Conservation (phyloP, 352 stramenopile genomes). For the Globisporangium mamillatum region DNA sequence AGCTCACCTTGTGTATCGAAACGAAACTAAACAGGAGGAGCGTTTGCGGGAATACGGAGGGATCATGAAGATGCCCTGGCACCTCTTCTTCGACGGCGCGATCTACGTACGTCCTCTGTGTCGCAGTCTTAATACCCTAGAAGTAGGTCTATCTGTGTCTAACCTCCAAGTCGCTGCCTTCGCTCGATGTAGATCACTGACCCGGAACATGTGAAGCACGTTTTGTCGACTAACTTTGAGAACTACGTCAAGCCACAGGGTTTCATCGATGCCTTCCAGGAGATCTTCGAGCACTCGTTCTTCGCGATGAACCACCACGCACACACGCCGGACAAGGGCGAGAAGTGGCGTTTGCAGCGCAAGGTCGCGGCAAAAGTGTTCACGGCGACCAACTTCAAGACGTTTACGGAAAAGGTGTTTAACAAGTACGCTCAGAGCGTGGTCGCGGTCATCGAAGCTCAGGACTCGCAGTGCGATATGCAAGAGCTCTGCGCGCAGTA, state of each 20-base stretch:
- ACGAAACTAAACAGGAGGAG: constrained; percentile 30
- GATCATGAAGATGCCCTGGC: constrained; percentile 69
- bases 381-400: constrained; percentile 55
- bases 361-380: constrained; percentile 89
- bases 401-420: constrained; percentile 48
- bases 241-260: constrained; percentile 77
- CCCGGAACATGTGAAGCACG: constrained; percentile 62
- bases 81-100: constrained; percentile 61
- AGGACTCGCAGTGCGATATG: constrained; percentile 38
- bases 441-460: constrained; percentile 16
- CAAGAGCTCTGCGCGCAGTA: constrained; percentile 47
- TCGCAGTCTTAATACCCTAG: not conserved
- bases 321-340: constrained; percentile 47
- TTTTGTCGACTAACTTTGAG: constrained; percentile 55
- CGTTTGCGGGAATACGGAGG: constrained; percentile 36
- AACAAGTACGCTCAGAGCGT: constrained; percentile 33
- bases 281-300: constrained; percentile 71
- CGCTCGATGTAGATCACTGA: constrained; percentile 37
- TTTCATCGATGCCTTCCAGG: constrained; percentile 61
- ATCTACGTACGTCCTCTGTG: constrained; percentile 39
- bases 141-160: not conserved
- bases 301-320: constrained; percentile 63
- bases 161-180: not conserved
- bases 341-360: constrained; percentile 68
- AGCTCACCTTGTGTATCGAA: not conserved